Conservation (phyloP, 2,329 filamentous ascomycete species). For the Xylaria sp. region DNA sequence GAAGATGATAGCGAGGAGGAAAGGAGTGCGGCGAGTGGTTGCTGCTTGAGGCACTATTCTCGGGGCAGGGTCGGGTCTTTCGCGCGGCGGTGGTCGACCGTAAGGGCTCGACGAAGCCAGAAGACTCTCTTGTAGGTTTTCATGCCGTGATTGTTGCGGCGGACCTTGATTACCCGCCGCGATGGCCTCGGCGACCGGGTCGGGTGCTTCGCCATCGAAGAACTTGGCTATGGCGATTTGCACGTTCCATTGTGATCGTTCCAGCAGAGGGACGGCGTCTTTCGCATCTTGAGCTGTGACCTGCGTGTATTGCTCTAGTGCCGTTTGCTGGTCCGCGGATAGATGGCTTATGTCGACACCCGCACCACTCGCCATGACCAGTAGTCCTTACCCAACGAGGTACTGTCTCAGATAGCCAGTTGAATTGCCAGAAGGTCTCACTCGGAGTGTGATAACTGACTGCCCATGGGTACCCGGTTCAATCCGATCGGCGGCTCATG, state of each 20-base stretch:
- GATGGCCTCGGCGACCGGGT: conserved; percentile 81
- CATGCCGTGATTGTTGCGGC: conserved; percentile 71
- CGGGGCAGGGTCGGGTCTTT: conserved; percentile 75
- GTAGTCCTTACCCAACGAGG: conserved; percentile 22
- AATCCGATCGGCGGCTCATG: neutral
- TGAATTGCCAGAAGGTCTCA: conserved; percentile 6
- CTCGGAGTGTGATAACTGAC: neutral
- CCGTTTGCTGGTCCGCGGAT: conserved; percentile 80
- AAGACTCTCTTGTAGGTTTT: conserved; percentile 77
- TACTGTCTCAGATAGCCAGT: neutral
- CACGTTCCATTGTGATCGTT: conserved; percentile 95
- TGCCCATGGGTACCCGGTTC: conserved; percentile 15
- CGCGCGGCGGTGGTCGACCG: conserved; percentile 49
- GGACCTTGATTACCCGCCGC: conserved; percentile 71
- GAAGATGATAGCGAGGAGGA: conserved; percentile 81
- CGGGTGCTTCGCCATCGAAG: conserved; percentile 93
- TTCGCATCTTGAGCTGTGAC: conserved; percentile 85
- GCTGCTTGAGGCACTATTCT: conserved; percentile 84
- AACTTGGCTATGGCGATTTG: conserved; percentile 98
- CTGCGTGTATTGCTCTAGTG: conserved; percentile 86
- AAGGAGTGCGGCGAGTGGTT: conserved; percentile 74
- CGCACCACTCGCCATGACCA: conserved; percentile 56
- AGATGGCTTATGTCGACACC: conserved; percentile 75
- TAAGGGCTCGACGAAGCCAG: conserved; percentile 52
- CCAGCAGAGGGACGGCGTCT: conserved; percentile 81